Percentiles rank a stretch among this genome's conserved stretches.
phyloP scores from a whole-genome alignment of 2,329 filamentous ascomycete genomes.

The Phyllosticta citribraziliensis region DNA sequence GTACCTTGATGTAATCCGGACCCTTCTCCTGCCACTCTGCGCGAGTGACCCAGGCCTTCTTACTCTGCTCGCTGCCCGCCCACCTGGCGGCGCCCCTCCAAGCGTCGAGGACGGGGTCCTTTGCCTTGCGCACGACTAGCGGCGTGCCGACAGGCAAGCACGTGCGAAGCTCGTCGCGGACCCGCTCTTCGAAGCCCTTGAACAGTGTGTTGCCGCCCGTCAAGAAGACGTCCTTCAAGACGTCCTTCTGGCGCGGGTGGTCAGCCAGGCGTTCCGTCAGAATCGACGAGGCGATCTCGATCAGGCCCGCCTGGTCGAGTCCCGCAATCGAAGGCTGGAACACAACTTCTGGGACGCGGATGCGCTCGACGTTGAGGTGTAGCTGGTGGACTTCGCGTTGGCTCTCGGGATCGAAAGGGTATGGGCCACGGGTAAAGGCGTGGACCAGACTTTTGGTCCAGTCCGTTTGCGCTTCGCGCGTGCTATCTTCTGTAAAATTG shows the following conservation, averaged over 20 bases:
- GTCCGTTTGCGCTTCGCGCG: slow-evolving; percentile 82
- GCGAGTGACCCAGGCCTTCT: slow-evolving; percentile 57
- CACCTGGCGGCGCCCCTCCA: slow-evolving; percentile 90
- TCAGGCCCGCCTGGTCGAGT: slow-evolving; percentile 82
- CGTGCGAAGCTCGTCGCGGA: slow-evolving; percentile 61
- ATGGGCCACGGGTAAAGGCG: slow-evolving; percentile 78
- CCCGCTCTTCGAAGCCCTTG: slow-evolving; percentile 71
- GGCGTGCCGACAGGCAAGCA: slow-evolving; percentile 60
- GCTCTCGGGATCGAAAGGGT: slow-evolving; percentile 71
- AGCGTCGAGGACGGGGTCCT: slow-evolving; percentile 72
- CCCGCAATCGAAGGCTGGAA: slow-evolving; percentile 90
- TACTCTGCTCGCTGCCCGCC: slow-evolving; percentile 54
- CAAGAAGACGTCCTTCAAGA: slow-evolving; percentile 80
- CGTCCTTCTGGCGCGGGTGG: slow-evolving; percentile 50
- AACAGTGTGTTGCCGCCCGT: slow-evolving; percentile 92
- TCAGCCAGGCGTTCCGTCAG: slow-evolving; percentile 66
- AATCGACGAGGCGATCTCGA: slow-evolving; percentile 87
- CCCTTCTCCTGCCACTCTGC: slow-evolving; percentile 91
- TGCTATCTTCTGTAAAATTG: slow-evolving; percentile 83
- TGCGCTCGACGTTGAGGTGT: slow-evolving; percentile 92
- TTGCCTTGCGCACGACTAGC: slow-evolving; percentile 62
- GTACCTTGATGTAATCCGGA: slow-evolving; percentile 78
- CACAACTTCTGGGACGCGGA: slow-evolving; percentile 84
- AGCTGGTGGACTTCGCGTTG: slow-evolving; percentile 77
- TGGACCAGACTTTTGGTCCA: slow-evolving; percentile 91